phyloP scores from a whole-genome alignment of 345 rosid species.

The Geranium rotundifolium region DNA sequence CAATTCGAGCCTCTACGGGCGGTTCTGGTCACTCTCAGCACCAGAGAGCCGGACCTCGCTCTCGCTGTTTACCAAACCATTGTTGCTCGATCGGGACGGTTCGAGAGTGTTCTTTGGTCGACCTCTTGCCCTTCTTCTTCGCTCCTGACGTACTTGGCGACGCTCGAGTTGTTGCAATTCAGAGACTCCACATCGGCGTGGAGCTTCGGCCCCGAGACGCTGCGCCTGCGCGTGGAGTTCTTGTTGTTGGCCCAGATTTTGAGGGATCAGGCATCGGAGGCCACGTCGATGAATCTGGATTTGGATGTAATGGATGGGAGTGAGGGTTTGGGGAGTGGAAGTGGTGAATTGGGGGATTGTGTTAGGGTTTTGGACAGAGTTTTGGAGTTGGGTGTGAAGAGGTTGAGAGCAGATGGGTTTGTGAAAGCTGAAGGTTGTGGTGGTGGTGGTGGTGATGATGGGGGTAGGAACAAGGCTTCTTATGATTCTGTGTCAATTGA shows the following conservation, averaged over 20 bases:
- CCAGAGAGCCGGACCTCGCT: slow-evolving; percentile 59
- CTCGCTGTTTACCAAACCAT: slow-evolving; percentile 58
- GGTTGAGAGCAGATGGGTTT: slow-evolving; percentile 42
- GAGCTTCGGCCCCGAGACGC: slow-evolving; percentile 56
- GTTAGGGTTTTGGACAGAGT: slow-evolving; percentile 43
- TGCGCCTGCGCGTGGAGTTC: slow-evolving; percentile 70
- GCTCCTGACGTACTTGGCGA: slow-evolving; percentile 54
- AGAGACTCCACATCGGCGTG: slow-evolving; percentile 48
- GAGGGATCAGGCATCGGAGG: slow-evolving; percentile 12
- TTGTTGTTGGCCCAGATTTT: slow-evolving; percentile 30
- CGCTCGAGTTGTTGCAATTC: slow-evolving; percentile 57
- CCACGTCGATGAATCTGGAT: no score
- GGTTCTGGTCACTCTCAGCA: slow-evolving; percentile 52
- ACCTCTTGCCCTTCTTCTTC: slow-evolving; percentile 71
- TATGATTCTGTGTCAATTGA: slow-evolving; percentile 17
- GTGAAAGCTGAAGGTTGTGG: slow-evolving; percentile 9
- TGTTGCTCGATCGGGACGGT: slow-evolving; percentile 62
- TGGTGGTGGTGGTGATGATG: slow-evolving; percentile 12
- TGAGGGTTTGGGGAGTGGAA: not conserved
- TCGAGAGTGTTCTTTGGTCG: slow-evolving; percentile 66
- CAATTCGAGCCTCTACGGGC: slow-evolving; percentile 97
- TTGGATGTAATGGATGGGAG: no score
- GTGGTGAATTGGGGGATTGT: slow-evolving; percentile 30
- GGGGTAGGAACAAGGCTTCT: slow-evolving; percentile 12
- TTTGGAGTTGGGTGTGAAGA: slow-evolving; percentile 57